phyloP scores from a whole-genome alignment of 176 grass and related monocot species.

The Phragmites australis region DNA sequence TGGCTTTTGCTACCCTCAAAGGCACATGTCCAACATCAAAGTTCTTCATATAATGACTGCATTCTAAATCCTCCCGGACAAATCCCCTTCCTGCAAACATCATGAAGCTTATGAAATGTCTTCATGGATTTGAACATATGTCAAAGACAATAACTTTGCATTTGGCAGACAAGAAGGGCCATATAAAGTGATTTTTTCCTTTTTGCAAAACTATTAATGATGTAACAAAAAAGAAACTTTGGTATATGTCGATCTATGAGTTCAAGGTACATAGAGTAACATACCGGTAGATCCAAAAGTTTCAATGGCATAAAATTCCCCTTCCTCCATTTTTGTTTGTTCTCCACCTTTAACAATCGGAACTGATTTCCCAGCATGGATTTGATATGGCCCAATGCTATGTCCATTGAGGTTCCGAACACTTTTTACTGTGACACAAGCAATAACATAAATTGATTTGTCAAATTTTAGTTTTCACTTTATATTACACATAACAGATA shows the following conservation, averaged over 20 bases:
- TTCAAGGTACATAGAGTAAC: neutral
- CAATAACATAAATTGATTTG: neutral
- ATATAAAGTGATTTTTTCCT: neutral
- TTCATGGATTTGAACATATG: neutral
- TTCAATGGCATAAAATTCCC: constrained; percentile 97
- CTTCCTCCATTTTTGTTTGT: constrained; percentile 98
- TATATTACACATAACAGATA: no score
- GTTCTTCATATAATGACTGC: constrained; percentile 99
- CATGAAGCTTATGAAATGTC: neutral
- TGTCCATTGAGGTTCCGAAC: constrained; percentile 94
- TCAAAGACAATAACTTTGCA: neutral
- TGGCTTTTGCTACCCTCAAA: constrained; percentile 80
- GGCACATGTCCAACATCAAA: constrained; percentile 91
- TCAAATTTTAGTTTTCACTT: neutral
- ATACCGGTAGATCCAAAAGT: constrained; percentile 96
- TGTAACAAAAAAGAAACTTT: neutral
- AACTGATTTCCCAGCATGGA: constrained; percentile 95
- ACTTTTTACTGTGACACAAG: constrained; percentile 79
- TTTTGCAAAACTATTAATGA: neutral
- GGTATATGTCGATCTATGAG: neutral
- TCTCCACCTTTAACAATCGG: constrained; percentile 97
- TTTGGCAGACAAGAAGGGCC: neutral
- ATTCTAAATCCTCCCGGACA: constrained; percentile 92
- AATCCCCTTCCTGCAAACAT: constrained; percentile 70
- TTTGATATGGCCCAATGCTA: constrained; percentile 96